Percentiles rank a stretch among this genome's conserved stretches.
phyloP scores from a whole-genome alignment of 306 rosid species.

The Abrus precatorius region DNA sequence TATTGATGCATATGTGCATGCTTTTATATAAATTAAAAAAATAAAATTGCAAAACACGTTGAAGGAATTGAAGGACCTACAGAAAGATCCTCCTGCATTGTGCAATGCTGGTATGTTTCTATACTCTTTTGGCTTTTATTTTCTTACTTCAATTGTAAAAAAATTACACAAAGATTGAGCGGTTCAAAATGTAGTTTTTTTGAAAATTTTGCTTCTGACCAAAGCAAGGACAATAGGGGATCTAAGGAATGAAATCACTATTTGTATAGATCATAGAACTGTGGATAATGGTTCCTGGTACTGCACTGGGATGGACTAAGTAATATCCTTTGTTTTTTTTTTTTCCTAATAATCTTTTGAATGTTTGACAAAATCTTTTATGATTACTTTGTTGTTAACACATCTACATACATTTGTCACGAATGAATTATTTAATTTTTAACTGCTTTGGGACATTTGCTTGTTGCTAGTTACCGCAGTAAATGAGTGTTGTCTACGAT shows the following conservation, averaged over 20 bases:
- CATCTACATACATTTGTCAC: background rate
- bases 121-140: background rate
- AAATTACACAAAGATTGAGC: background rate
- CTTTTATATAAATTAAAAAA: background rate
- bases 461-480: background rate
- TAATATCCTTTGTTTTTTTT: background rate
- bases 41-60: too few species aligned
- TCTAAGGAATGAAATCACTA: too few species aligned
- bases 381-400: background rate
- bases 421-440: background rate
- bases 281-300: background rate
- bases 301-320: background rate
- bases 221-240: too few species aligned
- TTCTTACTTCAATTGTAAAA: background rate
- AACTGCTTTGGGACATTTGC: slow-evolving; percentile 5
- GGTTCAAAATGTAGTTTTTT: background rate
- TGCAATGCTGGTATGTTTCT: slow-evolving; percentile 70
- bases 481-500: background rate
- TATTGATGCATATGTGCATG: too few species aligned
- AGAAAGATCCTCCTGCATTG: slow-evolving; percentile 74
- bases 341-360: background rate
- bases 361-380: background rate
- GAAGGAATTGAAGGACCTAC: slow-evolving; percentile 77
- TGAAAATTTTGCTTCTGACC: background rate
- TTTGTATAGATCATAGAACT: background rate